Conservation (phyloP, 495 filamentous ascomycete genomes). For the Sordaria brevicollis region DNA sequence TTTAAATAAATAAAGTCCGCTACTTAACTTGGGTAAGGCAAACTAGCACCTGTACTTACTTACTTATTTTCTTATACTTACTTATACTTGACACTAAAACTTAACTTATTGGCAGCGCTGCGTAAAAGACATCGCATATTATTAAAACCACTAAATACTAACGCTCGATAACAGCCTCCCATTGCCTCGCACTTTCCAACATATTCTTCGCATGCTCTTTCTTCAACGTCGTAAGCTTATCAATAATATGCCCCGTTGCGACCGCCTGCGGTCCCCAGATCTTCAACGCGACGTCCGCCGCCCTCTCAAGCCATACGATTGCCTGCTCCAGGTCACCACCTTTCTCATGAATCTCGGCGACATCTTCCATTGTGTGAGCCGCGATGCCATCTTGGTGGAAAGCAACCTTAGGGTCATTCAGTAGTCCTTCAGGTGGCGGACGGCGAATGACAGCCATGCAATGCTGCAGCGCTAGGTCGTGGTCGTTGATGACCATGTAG, state of each 20-base stretch:
- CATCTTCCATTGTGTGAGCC: conserved; percentile 23
- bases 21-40: too few species aligned
- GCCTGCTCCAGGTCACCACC: conserved; percentile 16
- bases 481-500: conserved; percentile 18
- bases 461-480: conserved; percentile 15
- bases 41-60: too few species aligned
- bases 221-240: conserved; percentile 21
- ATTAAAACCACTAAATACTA: too few species aligned
- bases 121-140: too few species aligned
- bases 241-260: conserved; percentile 20
- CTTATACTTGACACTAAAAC: too few species aligned
- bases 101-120: too few species aligned
- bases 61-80: too few species aligned
- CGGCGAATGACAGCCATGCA: conserved; percentile 20
- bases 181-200: conserved; percentile 14
- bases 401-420: background rate
- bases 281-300: conserved; percentile 13
- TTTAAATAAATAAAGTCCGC: too few species aligned
- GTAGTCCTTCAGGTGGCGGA: conserved; percentile 2
- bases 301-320: conserved; percentile 19
- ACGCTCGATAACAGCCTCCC: conserved; percentile 12
- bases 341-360: conserved; percentile 22
- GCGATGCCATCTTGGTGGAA: conserved; percentile 22
- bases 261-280: conserved; percentile 18
- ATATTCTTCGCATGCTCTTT: conserved; percentile 16